A percentile compares a stretch with the other conserved stretches of the same genome.
Evolutionary conservation across 2,329 filamentous ascomycete species (phyloP).

Genomic region (Chalaropsis thielavioides): DNA sequence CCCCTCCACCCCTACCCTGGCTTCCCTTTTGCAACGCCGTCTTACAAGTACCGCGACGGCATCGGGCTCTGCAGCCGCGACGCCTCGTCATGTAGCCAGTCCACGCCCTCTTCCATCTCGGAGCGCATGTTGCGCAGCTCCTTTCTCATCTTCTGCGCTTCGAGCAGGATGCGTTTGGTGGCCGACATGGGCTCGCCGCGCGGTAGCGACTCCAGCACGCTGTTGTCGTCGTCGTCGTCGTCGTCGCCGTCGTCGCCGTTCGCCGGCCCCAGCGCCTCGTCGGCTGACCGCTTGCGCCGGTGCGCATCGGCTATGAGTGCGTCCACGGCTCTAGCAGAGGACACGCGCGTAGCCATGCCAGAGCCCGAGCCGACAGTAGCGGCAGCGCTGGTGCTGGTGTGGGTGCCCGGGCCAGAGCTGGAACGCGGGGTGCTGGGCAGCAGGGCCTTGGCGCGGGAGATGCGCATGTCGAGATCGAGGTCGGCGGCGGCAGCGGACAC

Average conservation of each 20-base stretch:
- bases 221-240: neutral
- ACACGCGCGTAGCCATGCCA: neutral
- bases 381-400: neutral
- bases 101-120: slow-evolving; percentile 33
- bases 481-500: slow-evolving; percentile 21
- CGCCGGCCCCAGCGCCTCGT: slow-evolving; percentile 21
- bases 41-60: neutral
- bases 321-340: slow-evolving; percentile 15
- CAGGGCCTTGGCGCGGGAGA: slow-evolving; percentile 12
- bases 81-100: slow-evolving; percentile 34
- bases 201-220: slow-evolving; percentile 12
- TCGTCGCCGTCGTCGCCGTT: neutral
- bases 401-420: neutral
- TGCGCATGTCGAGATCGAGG: slow-evolving; percentile 15
- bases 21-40: neutral
- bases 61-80: slow-evolving; percentile 29
- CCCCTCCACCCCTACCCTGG: neutral
- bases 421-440: slow-evolving; percentile 4
- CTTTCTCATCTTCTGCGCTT: slow-evolving; percentile 28
- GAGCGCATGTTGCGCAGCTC: slow-evolving; percentile 31
- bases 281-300: slow-evolving; percentile 24
- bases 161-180: slow-evolving; percentile 30
- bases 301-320: slow-evolving; percentile 21
- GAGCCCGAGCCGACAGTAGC: slow-evolving; percentile 14
- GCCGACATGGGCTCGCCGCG: slow-evolving; percentile 18